Base-by-base conservation (phyloP, 768 basidiomycete species). In the Phaeolepiota aurea region DNA sequence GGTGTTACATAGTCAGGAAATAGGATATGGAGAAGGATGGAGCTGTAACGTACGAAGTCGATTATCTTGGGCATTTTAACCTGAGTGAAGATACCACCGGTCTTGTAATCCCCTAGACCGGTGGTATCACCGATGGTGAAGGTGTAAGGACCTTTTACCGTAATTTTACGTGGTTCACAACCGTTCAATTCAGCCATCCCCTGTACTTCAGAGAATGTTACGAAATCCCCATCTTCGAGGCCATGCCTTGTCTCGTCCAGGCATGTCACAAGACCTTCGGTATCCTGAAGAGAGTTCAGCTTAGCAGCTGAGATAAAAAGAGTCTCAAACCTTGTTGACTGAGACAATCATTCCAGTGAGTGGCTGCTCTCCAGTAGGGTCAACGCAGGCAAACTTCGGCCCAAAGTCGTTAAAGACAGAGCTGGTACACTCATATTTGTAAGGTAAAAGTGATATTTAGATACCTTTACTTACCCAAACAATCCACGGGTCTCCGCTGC, bases 41-140 rank as follows among this genome's bases (percentile, higher is more conserved):
- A 18, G 31, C 19, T 72, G 91, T 54, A 28, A 28, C 25, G n/a
- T 52, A 97, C 94, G 54, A 97, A 99, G 57, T 91, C 79, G 37
- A 97, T 66, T 37, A 91, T 74, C 66, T 94, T 98, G 7, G 96
- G 96, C 91, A 97, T 94, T 68, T 98, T 99, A 48, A 98, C 92
- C 61, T 99, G 96, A 4, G 88, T 91, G 59, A 97, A 99, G 46
- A 93, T 85, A 25, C 96, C 96, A 18, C 94, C 96, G 20, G 77
- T 57, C 49, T 81, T 77, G 64, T 98, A 98, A 33, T 76, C 70
- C 19, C 80, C 71, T 9, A 96, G 57, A 23, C 72, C 72, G 20
- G 81, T 76, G 2, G 93, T 97, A 57, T 96, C 89, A 2, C 96
- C 94, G 43, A 99, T 94, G 20, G 84, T 70, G 63, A 99, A 99